Percentiles rank a stretch among this genome's conserved stretches.
Conservation (phyloP, 2,329 filamentous ascomycete species). For the Hypoxylon sp. region DNA sequence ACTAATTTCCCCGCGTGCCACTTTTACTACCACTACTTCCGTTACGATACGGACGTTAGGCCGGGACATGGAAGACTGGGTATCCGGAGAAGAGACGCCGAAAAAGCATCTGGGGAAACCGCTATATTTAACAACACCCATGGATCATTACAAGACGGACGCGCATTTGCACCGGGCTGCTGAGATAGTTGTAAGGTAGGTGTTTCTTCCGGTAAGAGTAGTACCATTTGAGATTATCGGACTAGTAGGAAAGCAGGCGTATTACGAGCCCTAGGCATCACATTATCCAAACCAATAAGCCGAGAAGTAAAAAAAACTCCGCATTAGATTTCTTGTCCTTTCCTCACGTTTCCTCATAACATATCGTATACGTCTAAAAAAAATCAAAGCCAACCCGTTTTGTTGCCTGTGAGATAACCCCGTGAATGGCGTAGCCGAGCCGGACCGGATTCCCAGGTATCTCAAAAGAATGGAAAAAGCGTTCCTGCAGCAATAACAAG, state of each 20-base stretch:
- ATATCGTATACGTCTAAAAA: slow-evolving; percentile 37
- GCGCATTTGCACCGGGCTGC: too few species aligned
- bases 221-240: background rate
- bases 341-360: slow-evolving; percentile 38
- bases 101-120: too few species aligned
- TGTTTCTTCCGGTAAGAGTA: background rate
- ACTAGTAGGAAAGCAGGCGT: background rate
- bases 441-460: slow-evolving; percentile 37
- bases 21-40: slow-evolving; percentile 5
- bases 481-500: slow-evolving; percentile 17
- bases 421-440: slow-evolving; percentile 25
- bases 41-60: slow-evolving; percentile 12
- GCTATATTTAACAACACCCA: too few species aligned
- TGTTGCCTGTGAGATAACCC: slow-evolving; percentile 41
- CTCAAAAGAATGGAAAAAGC: slow-evolving; percentile 34
- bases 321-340: slow-evolving; percentile 35
- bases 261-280: background rate
- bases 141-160: too few species aligned
- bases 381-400: slow-evolving; percentile 34
- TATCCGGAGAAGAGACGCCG: slow-evolving; percentile 4
- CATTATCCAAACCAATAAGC: background rate
- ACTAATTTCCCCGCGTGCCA: slow-evolving; percentile 5
- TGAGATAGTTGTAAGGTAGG: background rate
- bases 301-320: slow-evolving; percentile 12
- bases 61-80: slow-evolving; percentile 2